phyloP scores from a whole-genome alignment of 768 basidiomycete species.

The Tulasnella sp. region DNA sequence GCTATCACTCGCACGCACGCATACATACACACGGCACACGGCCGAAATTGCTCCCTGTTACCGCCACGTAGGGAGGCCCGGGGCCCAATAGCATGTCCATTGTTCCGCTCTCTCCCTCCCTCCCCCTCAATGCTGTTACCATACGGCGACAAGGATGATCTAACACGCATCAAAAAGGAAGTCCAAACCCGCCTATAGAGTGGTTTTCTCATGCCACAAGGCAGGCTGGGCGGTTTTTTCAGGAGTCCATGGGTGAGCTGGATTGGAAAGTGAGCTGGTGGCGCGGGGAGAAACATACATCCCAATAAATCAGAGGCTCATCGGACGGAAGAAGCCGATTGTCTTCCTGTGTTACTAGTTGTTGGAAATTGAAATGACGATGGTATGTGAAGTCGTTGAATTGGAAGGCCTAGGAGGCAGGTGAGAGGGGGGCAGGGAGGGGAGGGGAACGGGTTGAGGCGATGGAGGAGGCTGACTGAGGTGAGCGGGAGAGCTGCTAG shows the following conservation, averaged over 20 bases:
- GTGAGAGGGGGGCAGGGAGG: neutral
- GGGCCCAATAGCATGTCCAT: neutral
- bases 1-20: neutral
- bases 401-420: neutral
- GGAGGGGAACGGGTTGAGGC: neutral
- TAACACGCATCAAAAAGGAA: neutral
- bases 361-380: neutral
- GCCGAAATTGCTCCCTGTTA: neutral
- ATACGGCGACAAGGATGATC: neutral
- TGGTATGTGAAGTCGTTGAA: slow-evolving; percentile 3
- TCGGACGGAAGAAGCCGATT: slow-evolving; percentile 2
- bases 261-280: neutral
- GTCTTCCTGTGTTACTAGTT: neutral
- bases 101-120: neutral
- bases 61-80: slow-evolving; percentile 5
- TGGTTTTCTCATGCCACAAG: slow-evolving; percentile 5
- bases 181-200: neutral
- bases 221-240: neutral
- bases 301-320: neutral
- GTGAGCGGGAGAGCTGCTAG: neutral
- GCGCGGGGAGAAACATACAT: neutral
- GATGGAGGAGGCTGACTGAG: slow-evolving; percentile 6
- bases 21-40: neutral
- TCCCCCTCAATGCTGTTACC: neutral
- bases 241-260: neutral